Evolutionary conservation across 148 eudicot species (phyloP).

Genomic region (Pouteria glomerata): DNA sequence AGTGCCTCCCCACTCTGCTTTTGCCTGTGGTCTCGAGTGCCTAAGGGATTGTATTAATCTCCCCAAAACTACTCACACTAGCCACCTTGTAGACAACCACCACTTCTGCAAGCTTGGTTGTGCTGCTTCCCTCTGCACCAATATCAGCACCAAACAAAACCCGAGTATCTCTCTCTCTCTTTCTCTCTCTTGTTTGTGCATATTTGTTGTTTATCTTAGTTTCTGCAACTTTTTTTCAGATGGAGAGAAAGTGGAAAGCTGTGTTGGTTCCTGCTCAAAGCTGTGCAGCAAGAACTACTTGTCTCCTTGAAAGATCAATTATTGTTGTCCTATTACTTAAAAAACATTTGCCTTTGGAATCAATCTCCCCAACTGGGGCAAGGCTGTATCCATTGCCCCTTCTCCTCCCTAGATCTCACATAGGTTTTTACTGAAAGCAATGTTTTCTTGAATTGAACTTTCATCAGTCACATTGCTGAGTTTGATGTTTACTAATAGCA

Average conservation of each 20-base stretch:
- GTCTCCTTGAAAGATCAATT: constrained; percentile 11
- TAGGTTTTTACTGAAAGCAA: neutral
- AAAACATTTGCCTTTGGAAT: neutral
- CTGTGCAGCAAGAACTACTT: constrained; percentile 34
- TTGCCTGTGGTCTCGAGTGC: constrained; percentile 35
- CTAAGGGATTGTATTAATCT: constrained; percentile 34
- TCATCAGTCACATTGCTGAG: neutral
- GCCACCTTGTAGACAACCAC: constrained; percentile 7
- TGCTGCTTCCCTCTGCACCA: constrained; percentile 34
- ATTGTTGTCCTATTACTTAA: neutral
- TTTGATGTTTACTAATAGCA: neutral
- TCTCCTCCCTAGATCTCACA: neutral
- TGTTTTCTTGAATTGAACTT: neutral
- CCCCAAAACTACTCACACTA: constrained; percentile 9
- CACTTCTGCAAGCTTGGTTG: constrained; percentile 36
- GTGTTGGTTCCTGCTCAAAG: constrained; percentile 45
- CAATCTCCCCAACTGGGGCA: too few species aligned
- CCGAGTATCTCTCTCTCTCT: constrained; percentile 29
- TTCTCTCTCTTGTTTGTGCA: neutral
- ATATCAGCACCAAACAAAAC: constrained; percentile 31
- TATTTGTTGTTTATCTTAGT: neutral
- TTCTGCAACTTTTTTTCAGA: constrained; percentile 17
- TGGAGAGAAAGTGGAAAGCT: constrained; percentile 40
- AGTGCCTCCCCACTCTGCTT: constrained; percentile 34
- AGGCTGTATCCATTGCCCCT: too few species aligned